Base-by-base conservation (phyloP, 352 stramenopile genomes). In the Globisporangium spinosum region DNA sequence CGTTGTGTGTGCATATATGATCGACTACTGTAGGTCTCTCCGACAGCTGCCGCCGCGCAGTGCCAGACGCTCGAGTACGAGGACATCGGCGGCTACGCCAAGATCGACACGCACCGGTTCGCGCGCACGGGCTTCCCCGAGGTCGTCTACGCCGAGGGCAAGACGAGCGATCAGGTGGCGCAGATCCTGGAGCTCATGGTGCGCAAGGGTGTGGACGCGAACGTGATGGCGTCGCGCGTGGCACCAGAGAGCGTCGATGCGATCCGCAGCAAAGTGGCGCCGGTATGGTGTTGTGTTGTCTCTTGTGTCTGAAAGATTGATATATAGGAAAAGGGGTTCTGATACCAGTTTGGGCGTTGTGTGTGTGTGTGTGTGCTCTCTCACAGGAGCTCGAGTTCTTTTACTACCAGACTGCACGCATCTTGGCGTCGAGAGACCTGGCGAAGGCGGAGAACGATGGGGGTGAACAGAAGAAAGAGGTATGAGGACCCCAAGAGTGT, bases 61-160 rank as follows among this genome's bases (percentile, higher is more conserved):
- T 76, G 70, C 27, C 70, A 78, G 54, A 68, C 73, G 38, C 64
- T 70, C 35, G 76, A 82, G 58, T 93, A 93, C 43, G 72, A 90
- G 57, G 68, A 75, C 27, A 71, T 91, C 10, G 82, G 75, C 1
- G 58, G 74, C 6, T 91, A 79, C 38, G 85, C 83, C 49, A 93
- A 93, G 76, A 91, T 98, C 32, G 96, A 98, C 75, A 96, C 93
- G 54, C 83, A 86, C 20, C 80, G 96, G 15, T 79, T 87, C 6
- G 78, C 70, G 47, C 88, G 96, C n/a, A 97, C 92, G 20, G 95
- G 95, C 10, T 98, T 99, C 70, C 96, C 96, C 0, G 95, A 99
- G 64, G 95, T 97, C 45, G 86, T 99, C 32, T 99, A 98, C 78
- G 91, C 81, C 15, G 85, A 98, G 76, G 94, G 91, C 27, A 99